These are phyloP conservation scores for Ophiostoma novo-ulmi DNA, from an alignment of 2,329 filamentous ascomycete species.

Conservation along the genomic window DNA sequence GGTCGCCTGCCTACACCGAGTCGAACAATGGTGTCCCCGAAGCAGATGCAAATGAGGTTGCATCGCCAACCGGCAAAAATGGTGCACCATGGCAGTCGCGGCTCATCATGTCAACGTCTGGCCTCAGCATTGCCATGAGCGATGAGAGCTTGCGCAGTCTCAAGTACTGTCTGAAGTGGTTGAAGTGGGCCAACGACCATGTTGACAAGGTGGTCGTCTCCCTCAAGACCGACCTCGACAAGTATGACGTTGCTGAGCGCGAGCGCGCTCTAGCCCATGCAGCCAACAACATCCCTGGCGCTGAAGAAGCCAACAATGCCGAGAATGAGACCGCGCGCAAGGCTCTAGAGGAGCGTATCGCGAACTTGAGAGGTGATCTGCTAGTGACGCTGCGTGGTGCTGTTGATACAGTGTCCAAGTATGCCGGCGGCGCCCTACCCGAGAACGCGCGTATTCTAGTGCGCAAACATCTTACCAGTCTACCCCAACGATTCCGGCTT, in stretches of 20 bases:
- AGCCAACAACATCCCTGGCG: slow-evolving; percentile 26
- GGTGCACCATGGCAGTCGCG: slow-evolving; percentile 67
- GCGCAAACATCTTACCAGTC: slow-evolving; percentile 72
- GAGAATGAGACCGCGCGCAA: slow-evolving; percentile 36
- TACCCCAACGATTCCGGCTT: slow-evolving; percentile 72
- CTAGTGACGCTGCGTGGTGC: slow-evolving; percentile 75
- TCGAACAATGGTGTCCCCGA: background rate
- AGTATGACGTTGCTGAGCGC: slow-evolving; percentile 58
- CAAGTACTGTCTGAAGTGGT: slow-evolving; percentile 75
- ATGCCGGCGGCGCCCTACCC: slow-evolving; percentile 84
- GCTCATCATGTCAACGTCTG: slow-evolving; percentile 84
- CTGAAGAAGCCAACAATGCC: slow-evolving; percentile 1
- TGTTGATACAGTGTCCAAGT: slow-evolving; percentile 79
- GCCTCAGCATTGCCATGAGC: slow-evolving; percentile 84
- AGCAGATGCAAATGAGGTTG: slow-evolving; percentile 19
- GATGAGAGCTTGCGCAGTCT: slow-evolving; percentile 79
- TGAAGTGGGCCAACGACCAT: slow-evolving; percentile 76
- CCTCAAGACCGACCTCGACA: slow-evolving; percentile 69
- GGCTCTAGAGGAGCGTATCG: slow-evolving; percentile 58
- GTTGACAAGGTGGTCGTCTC: slow-evolving; percentile 70
- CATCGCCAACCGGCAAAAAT: background rate
- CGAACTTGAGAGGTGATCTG: slow-evolving; percentile 62
- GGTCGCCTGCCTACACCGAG: slow-evolving; percentile 70
- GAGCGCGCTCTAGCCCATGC: slow-evolving; percentile 27
- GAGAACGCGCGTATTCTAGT: slow-evolving; percentile 83